Conservation (phyloP, 805 yeast genomes). For the Metschnikowia cerradonensis region DNA sequence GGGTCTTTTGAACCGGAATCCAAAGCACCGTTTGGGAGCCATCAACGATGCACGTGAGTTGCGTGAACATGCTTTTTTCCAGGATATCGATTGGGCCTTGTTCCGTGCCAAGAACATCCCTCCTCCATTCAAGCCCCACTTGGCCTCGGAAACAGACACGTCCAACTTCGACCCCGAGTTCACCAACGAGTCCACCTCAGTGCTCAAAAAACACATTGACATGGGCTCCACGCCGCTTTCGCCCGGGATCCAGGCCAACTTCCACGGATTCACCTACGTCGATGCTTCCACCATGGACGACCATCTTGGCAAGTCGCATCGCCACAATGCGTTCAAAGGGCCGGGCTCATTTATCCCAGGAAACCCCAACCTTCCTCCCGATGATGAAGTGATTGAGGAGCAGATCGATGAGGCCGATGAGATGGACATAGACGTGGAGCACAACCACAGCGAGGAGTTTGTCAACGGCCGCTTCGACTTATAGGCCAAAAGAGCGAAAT, state of each 20-base stretch:
- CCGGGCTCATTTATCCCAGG: conserved; percentile 77
- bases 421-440: conserved; percentile 48
- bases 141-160: conserved; percentile 86
- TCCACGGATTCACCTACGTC: conserved; percentile 94
- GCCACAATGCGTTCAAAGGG: conserved; percentile 34
- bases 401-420: conserved; percentile 47
- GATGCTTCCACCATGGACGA: conserved; percentile 92
- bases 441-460: conserved; percentile 72
- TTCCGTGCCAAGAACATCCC: conserved; percentile 77
- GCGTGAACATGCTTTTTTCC: conserved; percentile 86
- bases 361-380: conserved; percentile 75
- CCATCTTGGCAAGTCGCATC: conserved; percentile 49
- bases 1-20: conserved; percentile 91
- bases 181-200: conserved; percentile 85
- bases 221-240: conserved; percentile 77
- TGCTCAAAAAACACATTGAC: conserved; percentile 62
- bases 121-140: conserved; percentile 95
- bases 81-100: conserved; percentile 86
- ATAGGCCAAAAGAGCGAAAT: conserved; percentile 21
- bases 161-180: conserved; percentile 98
- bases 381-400: conserved; percentile 74
- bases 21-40: conserved; percentile 91
- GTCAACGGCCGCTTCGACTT: conserved; percentile 89
- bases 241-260: conserved; percentile 93
- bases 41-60: conserved; percentile 88